A percentile compares a stretch with the other conserved stretches of the same genome.
Evolutionary conservation across 805 yeast species (phyloP).

Genomic region (Torulaspora franciscae): DNA sequence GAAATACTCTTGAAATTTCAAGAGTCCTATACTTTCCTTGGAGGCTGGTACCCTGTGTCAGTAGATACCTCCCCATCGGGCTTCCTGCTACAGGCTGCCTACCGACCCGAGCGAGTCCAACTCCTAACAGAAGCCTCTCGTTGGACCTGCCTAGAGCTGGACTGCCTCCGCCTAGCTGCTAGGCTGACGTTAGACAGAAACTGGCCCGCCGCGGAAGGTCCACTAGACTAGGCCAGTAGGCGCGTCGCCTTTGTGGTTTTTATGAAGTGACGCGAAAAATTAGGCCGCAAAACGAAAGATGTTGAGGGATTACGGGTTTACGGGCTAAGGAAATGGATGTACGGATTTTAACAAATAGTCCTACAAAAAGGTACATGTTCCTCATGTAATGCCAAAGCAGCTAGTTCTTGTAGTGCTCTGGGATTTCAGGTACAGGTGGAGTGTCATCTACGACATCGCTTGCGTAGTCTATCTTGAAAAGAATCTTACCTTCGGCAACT

Average conservation of each 20-base stretch:
- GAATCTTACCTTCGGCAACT: slow-evolving; percentile 30
- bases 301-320: not conserved
- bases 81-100: not conserved
- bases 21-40: not conserved
- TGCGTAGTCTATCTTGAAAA: slow-evolving; percentile 29
- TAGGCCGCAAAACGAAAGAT: no score
- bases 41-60: not conserved
- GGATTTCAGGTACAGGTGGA: slow-evolving; percentile 16
- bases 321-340: not conserved
- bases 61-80: not conserved
- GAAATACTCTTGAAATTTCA: slow-evolving; percentile 6
- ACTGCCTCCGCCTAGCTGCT: no score
- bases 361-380: not conserved
- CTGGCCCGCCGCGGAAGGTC: no score
- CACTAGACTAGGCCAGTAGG: no score
- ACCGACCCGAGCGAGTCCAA: no score
- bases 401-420: slow-evolving; percentile 11
- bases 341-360: not conserved
- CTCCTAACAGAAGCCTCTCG: no score
- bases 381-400: not conserved
- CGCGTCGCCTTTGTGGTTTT: no score
- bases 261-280: no score
- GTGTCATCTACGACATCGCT: slow-evolving; percentile 7
- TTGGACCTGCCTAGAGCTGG: no score
- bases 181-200: no score